These are phyloP conservation scores for Yamadazyma membranifaciens DNA, from an alignment of 1,139 yeast genomes.

Conservation along the genomic window DNA sequence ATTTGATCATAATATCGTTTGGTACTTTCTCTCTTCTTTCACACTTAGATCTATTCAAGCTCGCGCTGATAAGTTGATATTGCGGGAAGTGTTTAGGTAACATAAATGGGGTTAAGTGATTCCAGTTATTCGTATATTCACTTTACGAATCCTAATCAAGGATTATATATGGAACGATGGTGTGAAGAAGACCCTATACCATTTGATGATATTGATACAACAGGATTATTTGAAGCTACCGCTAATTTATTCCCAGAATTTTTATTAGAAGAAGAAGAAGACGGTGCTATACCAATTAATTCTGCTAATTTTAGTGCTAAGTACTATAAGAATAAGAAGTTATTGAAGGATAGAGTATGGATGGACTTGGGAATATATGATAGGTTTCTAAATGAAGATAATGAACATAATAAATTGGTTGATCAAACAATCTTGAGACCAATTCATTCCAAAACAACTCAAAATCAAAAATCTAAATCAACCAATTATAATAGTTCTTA, in stretches of 20 bases:
- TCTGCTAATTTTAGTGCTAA: conserved; percentile 41
- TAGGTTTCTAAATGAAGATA: conserved; percentile 24
- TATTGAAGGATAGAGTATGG: conserved; percentile 36
- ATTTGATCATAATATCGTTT: too few relatives aligned
- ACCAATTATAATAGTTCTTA: conserved; percentile 2
- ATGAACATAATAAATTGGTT: conserved; percentile 17
- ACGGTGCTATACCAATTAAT: conserved; percentile 37
- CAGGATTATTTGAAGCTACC: conserved; percentile 36
- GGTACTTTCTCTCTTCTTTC: too few relatives aligned
- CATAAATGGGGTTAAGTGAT: conserved; percentile 2
- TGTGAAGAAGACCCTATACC: conserved; percentile 38
- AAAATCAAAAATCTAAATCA: conserved; percentile 9
- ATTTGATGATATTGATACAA: conserved; percentile 43
- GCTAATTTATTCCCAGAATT: conserved; percentile 34
- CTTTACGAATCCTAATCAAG: conserved; percentile 39
- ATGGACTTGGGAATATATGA: conserved; percentile 28
- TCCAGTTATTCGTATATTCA: conserved; percentile 31
- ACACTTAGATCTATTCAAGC: too few relatives aligned
- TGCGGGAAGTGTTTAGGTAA: too few relatives aligned
- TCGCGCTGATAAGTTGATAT: too few relatives aligned
- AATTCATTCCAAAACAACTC: conserved; percentile 14
- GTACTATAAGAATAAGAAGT: conserved; percentile 32
- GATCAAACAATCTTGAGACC: conserved; percentile 37
- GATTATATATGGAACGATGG: conserved; percentile 44
- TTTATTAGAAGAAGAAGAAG: conserved; percentile 43